Evolutionary conservation across 805 yeast genomes (phyloP), one percentile per base, ranked within the genome.

Genomic region (Millerago galiae): DNA sequence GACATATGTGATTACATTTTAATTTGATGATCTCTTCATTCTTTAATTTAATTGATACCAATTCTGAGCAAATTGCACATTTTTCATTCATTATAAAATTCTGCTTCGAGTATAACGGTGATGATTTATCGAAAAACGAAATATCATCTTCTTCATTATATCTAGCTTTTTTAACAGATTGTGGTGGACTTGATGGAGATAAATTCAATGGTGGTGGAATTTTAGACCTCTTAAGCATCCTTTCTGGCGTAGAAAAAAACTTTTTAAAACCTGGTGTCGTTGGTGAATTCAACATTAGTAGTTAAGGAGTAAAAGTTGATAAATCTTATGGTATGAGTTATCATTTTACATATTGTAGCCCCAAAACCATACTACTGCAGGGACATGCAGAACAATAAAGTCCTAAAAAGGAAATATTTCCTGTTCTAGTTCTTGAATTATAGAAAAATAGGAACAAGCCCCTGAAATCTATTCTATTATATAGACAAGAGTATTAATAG

Each of bases 21-120:
- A 73, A 46, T 28, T 66, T 69, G 4, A 74, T 43, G 1, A 67
- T 47, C 28, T 60, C 65, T 55, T 75, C 79, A 11, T 73, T 75
- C 8, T 54, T 51, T 30, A 73, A 61, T 12, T 62, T 57, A 35
- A 58, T 59, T 3, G 61, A 55, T 31, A 74, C 51, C 4, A 65
- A 57, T 44, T 74, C 78, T 12, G 63, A 62, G 52, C 80, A 75
- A 32, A 72, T 60, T 12, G 67, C 62, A 49, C 79, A 74, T 3
- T 27, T 39, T 28, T 56, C 60, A 17, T 60, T 56, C 4, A 53
- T 34, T 36, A 47, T 59, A 25, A 42, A n/a, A 42, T 45, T 44
- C 8, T 50, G 39, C 32, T 36, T 42, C 3, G 43, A 34, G n/a
- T 39, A 40, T 18, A 44, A 24, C 1, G 48, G 45, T n/a, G 47